Base-by-base conservation (phyloP, 805 yeast genomes). In the Phaffomyces antillensis region DNA sequence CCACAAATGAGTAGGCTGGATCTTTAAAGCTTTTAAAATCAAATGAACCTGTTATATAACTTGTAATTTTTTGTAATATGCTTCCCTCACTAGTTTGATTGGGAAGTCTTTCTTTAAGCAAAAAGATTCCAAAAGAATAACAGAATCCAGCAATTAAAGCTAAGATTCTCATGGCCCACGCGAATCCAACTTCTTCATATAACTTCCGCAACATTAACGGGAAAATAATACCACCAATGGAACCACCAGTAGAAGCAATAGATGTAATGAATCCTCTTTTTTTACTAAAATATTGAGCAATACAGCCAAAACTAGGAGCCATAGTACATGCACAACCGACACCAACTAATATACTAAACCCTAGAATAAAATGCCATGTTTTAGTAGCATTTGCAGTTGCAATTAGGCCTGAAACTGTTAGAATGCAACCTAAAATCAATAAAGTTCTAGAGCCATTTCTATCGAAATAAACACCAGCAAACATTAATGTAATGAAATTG, bases 281-380 rank as follows among this genome's bases (percentile, higher is more conserved):
- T 39, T 59, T 66, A 42, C 70, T 65, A 55, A 82, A 83, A 76
- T 85, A 83, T 51, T 82, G 88, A 26, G 81, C 74, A 10, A 81
- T 68, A 13, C 76, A 77, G 13, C 84, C 76, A 8, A 82, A 62
- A 32, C 76, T 59, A 1, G 87, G 86, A 20, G 79, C 70, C 59
- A 77, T 65, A 26, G 79, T 63, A 18, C 79, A 59, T 2, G 83
- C 83, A 42, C 72, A 70, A 0, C 85, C 86, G 15, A 77, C 47
- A 3, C 87, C 88, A 25, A 72, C 60, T 18, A 72, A 57, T 0
- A 82, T 47, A 4, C 80, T 73, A 53, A 79, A 79, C 32, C 82
- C 65, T 23, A 81, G 55, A 24, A 82, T 68, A 52, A 82, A 83
- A 42, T 82, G 86, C 69, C 76, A 79, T 15, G 77, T 62, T 33